Base-by-base conservation (phyloP, 2,329 filamentous ascomycete genomes). In the Fusarium siculi region DNA sequence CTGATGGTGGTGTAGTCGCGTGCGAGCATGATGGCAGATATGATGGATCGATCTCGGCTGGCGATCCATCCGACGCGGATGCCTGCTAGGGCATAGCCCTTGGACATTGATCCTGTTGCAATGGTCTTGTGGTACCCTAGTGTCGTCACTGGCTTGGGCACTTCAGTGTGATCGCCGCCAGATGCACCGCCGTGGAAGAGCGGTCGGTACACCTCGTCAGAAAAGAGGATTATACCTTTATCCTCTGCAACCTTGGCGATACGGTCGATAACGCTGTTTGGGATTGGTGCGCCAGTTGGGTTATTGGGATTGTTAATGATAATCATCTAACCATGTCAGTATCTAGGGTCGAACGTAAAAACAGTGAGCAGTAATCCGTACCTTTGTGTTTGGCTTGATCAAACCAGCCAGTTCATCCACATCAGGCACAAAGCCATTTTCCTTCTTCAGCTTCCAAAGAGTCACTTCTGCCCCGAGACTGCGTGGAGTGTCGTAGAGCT, bases 1-100 rank as follows among this genome's bases (percentile, higher is more conserved):
- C 92, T 93, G 76, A 97, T 97, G 23, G 93, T 95, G 4, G 93
- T 96, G 84, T 96, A 97, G 80, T 96, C 92, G 43, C 94, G 87
- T 4, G 91, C 91, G 19, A 84, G 82, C 15, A 91, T 90, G 70
- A 93, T 86, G 16, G 86, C 84, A 55, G 91, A 87, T 59, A 96
- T 87, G 63, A 97, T 86, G 1, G 84, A 82, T 4, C 79, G 77
- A 79, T 90, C 88, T 21, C 89, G 89, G 15, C 91, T 92, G 6
- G 92, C 93, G 62, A 96, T 87, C 95, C 95, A 98, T 32, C 95
- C 95, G 2, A 95, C 82, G 1, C 94, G 90, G 68, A 97, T 91
- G 2, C 95, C 94, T 2, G 94, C 93, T 7, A 97, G 84, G 3
- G 93, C 90, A 81, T 94, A 97, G 1, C 93, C 93, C 82, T 97